phyloP scores from a whole-genome alignment of 1,284 basidiomycete species.

The Sporisorium reilianum region DNA sequence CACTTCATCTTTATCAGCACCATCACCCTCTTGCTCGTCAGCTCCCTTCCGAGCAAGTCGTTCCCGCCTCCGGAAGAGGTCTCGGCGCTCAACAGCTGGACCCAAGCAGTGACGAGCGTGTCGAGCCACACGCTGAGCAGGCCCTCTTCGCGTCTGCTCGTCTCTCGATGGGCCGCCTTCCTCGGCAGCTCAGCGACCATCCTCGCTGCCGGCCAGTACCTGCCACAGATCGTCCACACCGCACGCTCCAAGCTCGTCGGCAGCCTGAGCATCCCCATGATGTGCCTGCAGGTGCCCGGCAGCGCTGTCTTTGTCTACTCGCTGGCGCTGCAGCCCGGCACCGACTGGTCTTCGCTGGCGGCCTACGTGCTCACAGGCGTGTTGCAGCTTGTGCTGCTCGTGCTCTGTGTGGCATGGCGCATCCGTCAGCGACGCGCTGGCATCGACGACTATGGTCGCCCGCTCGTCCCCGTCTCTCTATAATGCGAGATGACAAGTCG shows the following conservation, averaged over 20 bases:
- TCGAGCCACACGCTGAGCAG: constrained; percentile 22
- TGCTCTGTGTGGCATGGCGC: constrained; percentile 70
- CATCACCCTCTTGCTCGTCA: constrained; percentile 39
- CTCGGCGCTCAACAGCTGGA: constrained; percentile 25
- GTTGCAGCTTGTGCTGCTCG: constrained; percentile 84
- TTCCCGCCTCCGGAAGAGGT: constrained; percentile 42
- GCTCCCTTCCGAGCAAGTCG: constrained; percentile 32
- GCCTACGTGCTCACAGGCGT: constrained; percentile 84
- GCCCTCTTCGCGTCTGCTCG: constrained; percentile 56
- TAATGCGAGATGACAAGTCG: constrained; percentile 21
- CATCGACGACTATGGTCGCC: constrained; percentile 92
- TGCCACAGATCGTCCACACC: constrained; percentile 86
- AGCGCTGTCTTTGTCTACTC: constrained; percentile 87
- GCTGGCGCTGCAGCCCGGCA: constrained; percentile 65
- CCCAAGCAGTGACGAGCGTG: constrained; percentile 13
- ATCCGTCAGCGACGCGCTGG: constrained; percentile 76
- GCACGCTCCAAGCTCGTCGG: constrained; percentile 84
- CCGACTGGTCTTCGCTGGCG: constrained; percentile 57
- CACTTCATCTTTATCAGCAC: constrained; percentile 73
- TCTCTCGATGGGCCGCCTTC: constrained; percentile 80
- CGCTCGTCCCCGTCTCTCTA: constrained; percentile 70
- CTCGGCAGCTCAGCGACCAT: constrained; percentile 84
- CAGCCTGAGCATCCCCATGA: constrained; percentile 90
- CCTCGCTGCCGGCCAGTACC: constrained; percentile 85
- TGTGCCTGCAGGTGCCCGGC: constrained; percentile 94